These are phyloP conservation scores for Plantago ovata DNA, from an alignment of 257 asterid genomes.

Conservation along the genomic window DNA sequence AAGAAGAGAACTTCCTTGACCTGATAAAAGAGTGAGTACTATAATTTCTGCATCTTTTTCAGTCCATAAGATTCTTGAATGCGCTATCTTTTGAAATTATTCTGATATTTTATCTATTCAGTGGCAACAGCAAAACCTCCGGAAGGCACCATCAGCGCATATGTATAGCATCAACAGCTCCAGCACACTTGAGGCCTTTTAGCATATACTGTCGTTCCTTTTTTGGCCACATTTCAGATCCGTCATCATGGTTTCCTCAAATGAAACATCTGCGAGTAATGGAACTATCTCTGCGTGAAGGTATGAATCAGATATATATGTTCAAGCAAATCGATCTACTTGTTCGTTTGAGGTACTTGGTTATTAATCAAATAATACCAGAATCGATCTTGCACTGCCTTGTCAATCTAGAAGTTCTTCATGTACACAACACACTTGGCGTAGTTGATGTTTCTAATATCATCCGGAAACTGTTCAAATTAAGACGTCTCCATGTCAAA, in stretches of 20 bases:
- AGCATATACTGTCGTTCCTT: conserved; percentile 21
- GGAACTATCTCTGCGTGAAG: not conserved
- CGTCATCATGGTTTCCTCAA: conserved; percentile 14
- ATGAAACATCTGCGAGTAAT: conserved; percentile 22
- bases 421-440: not conserved
- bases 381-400: conserved; percentile 15
- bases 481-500: conserved; percentile 3
- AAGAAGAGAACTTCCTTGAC: conserved; percentile 10
- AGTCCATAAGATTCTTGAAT: not conserved
- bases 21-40: conserved; percentile 12
- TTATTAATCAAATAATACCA: conserved; percentile 1
- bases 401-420: conserved; percentile 24
- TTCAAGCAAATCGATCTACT: conserved; percentile 7
- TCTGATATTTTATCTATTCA: not conserved
- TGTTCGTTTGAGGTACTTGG: conserved; percentile 24
- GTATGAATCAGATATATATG: not conserved
- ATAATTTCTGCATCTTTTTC: not conserved
- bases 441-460: not conserved
- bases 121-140: not conserved
- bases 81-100: not conserved
- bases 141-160: not conserved
- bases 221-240: conserved; percentile 7
- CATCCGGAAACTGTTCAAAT: conserved; percentile 10
- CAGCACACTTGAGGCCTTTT: conserved; percentile 1
- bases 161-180: not conserved